A percentile compares a stretch with the other conserved stretches of the same genome.
phyloP scores from a whole-genome alignment of 208 protist genomes.

The Blechomonas ayalai region DNA sequence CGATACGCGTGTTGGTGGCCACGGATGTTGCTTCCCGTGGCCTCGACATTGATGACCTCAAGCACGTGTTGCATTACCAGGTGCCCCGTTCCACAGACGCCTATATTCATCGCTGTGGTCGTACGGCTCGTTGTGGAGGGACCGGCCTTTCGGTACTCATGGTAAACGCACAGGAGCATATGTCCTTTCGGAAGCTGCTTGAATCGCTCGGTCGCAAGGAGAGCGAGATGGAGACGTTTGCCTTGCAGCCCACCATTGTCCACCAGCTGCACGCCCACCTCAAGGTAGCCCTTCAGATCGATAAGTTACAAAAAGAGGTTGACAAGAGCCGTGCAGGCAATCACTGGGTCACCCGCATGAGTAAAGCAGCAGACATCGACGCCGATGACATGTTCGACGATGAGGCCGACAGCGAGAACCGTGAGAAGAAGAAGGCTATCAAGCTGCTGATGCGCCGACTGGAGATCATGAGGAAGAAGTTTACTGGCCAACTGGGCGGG shows the following conservation, averaged over 20 bases:
- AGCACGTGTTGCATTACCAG: constrained; percentile 97
- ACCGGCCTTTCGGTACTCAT: constrained; percentile 76
- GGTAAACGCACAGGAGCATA: constrained; percentile 85
- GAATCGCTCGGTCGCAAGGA: constrained; percentile 57
- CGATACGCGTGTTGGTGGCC: constrained; percentile 78
- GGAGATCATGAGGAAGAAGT: constrained; percentile 49
- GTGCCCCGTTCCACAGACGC: constrained; percentile 90
- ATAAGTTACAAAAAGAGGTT: constrained; percentile 84
- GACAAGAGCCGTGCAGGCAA: constrained; percentile 62
- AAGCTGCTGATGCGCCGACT: constrained; percentile 58
- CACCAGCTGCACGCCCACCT: constrained; percentile 75
- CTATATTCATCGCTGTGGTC: constrained; percentile 96
- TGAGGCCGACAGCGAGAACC: constrained; percentile 57
- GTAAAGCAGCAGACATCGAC: constrained; percentile 64
- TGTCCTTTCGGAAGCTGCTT: constrained; percentile 78
- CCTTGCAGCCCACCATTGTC: constrained; percentile 71
- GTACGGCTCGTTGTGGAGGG: constrained; percentile 91
- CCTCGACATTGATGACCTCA: constrained; percentile 93
- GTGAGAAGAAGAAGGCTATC: constrained; percentile 70
- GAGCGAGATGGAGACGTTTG: constrained; percentile 67
- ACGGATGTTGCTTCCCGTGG: constrained; percentile 91
- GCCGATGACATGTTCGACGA: constrained; percentile 81
- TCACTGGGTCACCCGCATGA: constrained; percentile 72
- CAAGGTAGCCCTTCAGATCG: constrained; percentile 73
- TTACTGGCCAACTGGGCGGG: constrained; percentile 55